These are phyloP conservation scores for Rhodotorula sp. DNA, from an alignment of 1,284 basidiomycete species.

Conservation along the genomic window DNA sequence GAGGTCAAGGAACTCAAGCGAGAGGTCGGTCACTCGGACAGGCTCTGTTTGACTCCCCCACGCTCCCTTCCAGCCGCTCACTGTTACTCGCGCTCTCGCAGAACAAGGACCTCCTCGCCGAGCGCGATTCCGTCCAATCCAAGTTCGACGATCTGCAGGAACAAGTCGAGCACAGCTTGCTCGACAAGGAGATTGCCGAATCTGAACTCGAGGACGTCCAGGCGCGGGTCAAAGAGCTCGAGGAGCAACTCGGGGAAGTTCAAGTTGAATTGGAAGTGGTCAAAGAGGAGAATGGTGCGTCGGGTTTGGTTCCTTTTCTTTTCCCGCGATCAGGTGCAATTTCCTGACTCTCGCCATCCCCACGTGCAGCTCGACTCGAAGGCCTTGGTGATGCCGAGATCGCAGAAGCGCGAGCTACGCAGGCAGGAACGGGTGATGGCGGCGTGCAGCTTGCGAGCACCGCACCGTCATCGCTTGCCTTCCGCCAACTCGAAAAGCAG, in stretches of 20 bases:
- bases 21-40: constrained; percentile 21
- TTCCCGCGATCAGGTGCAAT: constrained; percentile 35
- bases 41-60: not conserved
- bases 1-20: constrained; percentile 73
- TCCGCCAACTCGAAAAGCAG: constrained; percentile 91
- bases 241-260: constrained; percentile 68
- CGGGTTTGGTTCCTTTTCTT: not conserved
- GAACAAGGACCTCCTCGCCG: constrained; percentile 20
- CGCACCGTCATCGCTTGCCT: constrained; percentile 68
- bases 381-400: constrained; percentile 50
- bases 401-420: constrained; percentile 53
- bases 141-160: constrained; percentile 31
- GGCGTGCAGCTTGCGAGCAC: constrained; percentile 42
- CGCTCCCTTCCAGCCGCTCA: not conserved
- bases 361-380: constrained; percentile 35
- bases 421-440: constrained; percentile 46
- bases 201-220: constrained; percentile 70
- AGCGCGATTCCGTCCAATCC: constrained; percentile 2
- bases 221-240: constrained; percentile 71
- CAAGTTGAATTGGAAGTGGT: constrained; percentile 7
- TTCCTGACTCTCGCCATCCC: constrained; percentile 46
- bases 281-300: constrained; percentile 8
- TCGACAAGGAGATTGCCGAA: constrained; percentile 94
- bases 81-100: not conserved
- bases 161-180: constrained; percentile 79